A percentile compares a stretch with the other conserved stretches of the same genome.
Evolutionary conservation across 257 asterid genomes (phyloP).

Genomic region (Solanum lignicaule): DNA sequence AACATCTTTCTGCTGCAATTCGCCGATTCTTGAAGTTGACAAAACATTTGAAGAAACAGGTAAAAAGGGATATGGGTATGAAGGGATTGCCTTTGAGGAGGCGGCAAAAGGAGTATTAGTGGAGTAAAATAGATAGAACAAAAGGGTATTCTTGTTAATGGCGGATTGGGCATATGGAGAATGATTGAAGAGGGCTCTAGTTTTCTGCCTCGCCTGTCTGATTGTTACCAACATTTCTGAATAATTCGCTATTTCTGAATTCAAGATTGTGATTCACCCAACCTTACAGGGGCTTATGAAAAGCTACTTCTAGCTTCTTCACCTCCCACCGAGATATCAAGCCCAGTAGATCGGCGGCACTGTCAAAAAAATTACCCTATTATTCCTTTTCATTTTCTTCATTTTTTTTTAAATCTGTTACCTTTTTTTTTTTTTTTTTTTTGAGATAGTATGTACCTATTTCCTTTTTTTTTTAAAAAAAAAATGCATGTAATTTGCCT

Average conservation of each 20-base stretch:
- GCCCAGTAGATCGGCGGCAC: not conserved
- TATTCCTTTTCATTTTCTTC: not conserved
- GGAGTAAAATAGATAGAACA: not conserved
- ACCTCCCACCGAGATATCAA: not conserved
- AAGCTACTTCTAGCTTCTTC: not conserved
- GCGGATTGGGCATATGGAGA: not conserved
- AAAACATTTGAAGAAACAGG: not conserved
- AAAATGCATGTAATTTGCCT: not conserved
- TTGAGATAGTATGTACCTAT: not conserved
- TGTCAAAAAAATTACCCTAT: not conserved
- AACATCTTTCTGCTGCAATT: slow-evolving; percentile 11
- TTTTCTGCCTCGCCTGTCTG: not conserved
- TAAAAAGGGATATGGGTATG: not conserved
- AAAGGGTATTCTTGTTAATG: not conserved
- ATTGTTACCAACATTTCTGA: not conserved
- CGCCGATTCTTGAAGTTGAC: not conserved
- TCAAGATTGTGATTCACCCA: not conserved
- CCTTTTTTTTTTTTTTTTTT: not conserved
- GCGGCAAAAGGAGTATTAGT: not conserved
- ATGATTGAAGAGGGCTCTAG: not conserved
- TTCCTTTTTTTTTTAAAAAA: not conserved
- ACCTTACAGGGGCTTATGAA: not conserved
- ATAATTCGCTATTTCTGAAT: not conserved
- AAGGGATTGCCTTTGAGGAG: not conserved
- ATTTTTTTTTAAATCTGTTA: not conserved